These are phyloP conservation scores for Golubevia sp. DNA, from an alignment of 1,284 basidiomycete genomes.

Conservation along the genomic window DNA sequence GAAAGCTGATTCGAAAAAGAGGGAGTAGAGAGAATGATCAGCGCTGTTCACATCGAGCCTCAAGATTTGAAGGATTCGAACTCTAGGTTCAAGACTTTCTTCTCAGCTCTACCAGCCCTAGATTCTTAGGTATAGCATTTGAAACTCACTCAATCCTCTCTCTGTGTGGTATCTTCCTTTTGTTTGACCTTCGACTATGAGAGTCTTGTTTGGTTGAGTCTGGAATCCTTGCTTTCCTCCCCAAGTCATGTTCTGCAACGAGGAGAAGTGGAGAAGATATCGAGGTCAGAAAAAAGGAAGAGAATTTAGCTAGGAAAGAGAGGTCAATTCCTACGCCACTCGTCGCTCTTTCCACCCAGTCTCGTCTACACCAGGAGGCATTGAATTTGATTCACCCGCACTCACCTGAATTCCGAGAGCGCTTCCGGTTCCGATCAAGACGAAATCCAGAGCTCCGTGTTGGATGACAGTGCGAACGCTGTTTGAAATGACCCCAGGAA, in stretches of 20 bases:
- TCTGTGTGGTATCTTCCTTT: conserved; percentile 3
- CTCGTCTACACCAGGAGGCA: too few species aligned
- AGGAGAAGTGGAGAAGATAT: not conserved
- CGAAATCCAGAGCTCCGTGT: conserved; percentile 9
- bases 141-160: not conserved
- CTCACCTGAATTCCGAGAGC: not conserved
- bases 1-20: conserved; percentile 7
- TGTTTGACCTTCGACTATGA: conserved; percentile 19
- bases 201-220: conserved; percentile 16
- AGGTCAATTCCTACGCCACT: too few species aligned
- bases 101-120: not conserved
- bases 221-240: conserved; percentile 48
- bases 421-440: not conserved
- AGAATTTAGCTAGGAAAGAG: too few species aligned
- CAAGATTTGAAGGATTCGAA: too few species aligned
- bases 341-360: too few species aligned
- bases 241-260: conserved; percentile 57
- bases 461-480: conserved; percentile 8
- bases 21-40: not conserved
- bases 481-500: conserved; percentile 5
- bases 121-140: not conserved
- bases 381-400: too few species aligned
- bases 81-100: too few species aligned
- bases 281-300: too few species aligned
- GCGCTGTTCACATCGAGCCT: too few species aligned